These are phyloP conservation scores for Fusarium sp. DNA, from an alignment of 2,329 filamentous ascomycete genomes.

Conservation along the genomic window DNA sequence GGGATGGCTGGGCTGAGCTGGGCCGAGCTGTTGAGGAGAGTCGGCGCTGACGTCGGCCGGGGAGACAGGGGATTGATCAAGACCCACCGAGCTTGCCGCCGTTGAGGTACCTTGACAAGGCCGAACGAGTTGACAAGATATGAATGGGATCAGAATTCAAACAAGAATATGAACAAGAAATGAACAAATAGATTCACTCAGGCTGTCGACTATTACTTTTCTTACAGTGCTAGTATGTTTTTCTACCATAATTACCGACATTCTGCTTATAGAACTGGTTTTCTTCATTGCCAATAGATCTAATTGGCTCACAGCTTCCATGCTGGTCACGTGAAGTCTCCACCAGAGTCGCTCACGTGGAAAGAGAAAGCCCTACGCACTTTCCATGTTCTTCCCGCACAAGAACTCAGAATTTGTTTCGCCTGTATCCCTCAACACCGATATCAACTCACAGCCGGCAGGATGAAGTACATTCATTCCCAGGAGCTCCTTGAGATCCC, in stretches of 20 bases:
- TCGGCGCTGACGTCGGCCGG: conserved; percentile 47
- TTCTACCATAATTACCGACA: not conserved
- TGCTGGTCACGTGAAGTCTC: conserved; percentile 32
- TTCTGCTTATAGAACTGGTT: not conserved
- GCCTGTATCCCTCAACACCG: conserved; percentile 49
- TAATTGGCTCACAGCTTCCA: conserved; percentile 12
- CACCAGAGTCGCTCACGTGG: conserved; percentile 47
- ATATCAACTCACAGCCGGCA: conserved; percentile 68
- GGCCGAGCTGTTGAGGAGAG: conserved; percentile 26
- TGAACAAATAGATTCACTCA: not conserved
- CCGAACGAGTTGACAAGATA: not conserved
- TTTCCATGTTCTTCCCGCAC: conserved; percentile 53
- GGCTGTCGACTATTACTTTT: not conserved
- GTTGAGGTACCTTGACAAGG: not conserved
- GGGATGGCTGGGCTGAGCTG: conserved; percentile 25
- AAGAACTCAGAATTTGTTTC: not conserved
- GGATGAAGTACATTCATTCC: conserved; percentile 99
- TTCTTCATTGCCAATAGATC: not conserved
- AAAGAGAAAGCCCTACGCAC: conserved; percentile 46
- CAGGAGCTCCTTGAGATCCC: conserved; percentile 95
- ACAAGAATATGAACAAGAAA: not conserved
- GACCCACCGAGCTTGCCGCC: conserved; percentile 40
- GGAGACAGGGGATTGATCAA: conserved; percentile 34
- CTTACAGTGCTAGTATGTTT: not conserved
- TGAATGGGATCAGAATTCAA: not conserved